phyloP scores from a whole-genome alignment of 805 yeast species.

The Ascoidea tarda region DNA sequence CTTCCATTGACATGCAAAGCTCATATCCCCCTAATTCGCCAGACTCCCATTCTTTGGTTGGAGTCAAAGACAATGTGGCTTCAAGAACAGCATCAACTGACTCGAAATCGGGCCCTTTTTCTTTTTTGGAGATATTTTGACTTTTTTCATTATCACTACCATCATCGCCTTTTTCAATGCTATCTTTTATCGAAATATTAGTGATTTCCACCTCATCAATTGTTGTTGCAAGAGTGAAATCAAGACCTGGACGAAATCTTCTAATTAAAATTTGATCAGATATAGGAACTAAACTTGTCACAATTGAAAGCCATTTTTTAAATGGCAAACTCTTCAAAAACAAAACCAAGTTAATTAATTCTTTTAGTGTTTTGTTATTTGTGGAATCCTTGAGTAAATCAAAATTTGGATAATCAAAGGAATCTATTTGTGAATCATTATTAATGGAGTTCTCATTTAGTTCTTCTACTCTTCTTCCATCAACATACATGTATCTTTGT shows the following conservation, averaged over 20 bases:
- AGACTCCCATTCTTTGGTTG: constrained; percentile 68
- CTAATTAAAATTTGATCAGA: constrained; percentile 62
- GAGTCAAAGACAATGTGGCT: constrained; percentile 73
- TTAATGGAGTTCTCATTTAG: constrained; percentile 14
- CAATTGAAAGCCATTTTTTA: constrained; percentile 47
- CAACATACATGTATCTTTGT: constrained; percentile 73
- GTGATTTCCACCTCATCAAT: constrained; percentile 26
- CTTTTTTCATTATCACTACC: neutral
- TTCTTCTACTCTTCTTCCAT: constrained; percentile 33
- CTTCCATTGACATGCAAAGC: constrained; percentile 58
- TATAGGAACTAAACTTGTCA: constrained; percentile 50
- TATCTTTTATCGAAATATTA: neutral
- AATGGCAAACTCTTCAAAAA: constrained; percentile 51
- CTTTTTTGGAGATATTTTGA: constrained; percentile 4
- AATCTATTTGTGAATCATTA: constrained; percentile 20
- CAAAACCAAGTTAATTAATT: constrained; percentile 37
- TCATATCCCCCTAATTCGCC: constrained; percentile 96
- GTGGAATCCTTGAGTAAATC: constrained; percentile 15
- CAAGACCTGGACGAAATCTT: constrained; percentile 90
- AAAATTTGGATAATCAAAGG: constrained; percentile 39
- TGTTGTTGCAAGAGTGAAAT: constrained; percentile 80
- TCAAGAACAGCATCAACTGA: constrained; percentile 41
- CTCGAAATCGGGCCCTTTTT: constrained; percentile 12
- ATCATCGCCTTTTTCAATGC: neutral
- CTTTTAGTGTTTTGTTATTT: constrained; percentile 19